These are phyloP conservation scores for Picochlorum sp. DNA, from an alignment of 139 green algal species.

Conservation along the genomic window DNA sequence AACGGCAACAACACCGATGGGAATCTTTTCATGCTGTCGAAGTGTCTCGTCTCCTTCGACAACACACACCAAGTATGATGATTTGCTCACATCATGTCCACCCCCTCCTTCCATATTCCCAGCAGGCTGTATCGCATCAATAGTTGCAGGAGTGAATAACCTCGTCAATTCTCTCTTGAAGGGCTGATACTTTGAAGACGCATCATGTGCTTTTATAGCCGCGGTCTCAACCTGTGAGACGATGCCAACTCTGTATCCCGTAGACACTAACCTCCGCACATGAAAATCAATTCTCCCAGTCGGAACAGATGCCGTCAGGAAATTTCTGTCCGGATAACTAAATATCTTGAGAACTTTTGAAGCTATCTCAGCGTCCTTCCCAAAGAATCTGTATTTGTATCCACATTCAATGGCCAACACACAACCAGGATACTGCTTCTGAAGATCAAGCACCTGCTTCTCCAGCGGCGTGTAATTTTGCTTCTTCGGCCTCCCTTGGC, in stretches of 20 bases:
- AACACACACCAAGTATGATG: too few relatives aligned
- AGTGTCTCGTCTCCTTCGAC: too few relatives aligned
- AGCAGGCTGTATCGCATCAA: conserved; percentile 49
- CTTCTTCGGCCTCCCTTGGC: background rate
- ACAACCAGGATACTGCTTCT: conserved; percentile 27
- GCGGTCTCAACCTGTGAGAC: conserved; percentile 74
- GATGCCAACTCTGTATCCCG: conserved; percentile 73
- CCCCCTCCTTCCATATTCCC: background rate
- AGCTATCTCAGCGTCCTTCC: conserved; percentile 71
- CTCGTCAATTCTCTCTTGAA: conserved; percentile 73
- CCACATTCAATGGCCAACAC: conserved; percentile 79
- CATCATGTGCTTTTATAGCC: conserved; percentile 65
- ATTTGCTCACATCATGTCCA: too few relatives aligned
- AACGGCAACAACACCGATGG: conserved; percentile 41
- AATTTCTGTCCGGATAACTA: conserved; percentile 53
- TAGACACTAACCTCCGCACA: conserved; percentile 68
- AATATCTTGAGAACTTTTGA: conserved; percentile 15
- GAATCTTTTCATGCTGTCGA: background rate
- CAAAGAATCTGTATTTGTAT: conserved; percentile 82
- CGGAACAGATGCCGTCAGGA: conserved; percentile 70
- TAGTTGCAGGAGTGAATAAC: conserved; percentile 78
- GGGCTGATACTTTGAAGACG: conserved; percentile 42
- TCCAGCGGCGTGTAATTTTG: conserved; percentile 66
- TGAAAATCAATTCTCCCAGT: conserved; percentile 73
- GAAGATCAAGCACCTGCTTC: conserved; percentile 41